Evolutionary conservation across 2,329 filamentous ascomycete species (phyloP), one percentile per base, ranked within the genome.

Genomic region (Zalaria sp.): DNA sequence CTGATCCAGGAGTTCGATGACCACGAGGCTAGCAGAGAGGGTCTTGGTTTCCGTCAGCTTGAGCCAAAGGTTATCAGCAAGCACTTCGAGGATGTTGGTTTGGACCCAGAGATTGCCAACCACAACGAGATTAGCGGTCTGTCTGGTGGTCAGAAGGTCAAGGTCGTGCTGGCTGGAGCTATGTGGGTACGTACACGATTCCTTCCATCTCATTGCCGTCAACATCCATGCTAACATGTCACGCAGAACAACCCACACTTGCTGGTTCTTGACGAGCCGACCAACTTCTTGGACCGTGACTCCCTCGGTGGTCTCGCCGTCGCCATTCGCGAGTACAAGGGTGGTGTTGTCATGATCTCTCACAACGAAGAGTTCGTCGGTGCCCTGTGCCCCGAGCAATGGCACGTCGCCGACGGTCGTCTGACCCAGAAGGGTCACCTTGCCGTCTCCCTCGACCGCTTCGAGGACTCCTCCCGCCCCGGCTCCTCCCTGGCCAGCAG

Each of bases 301-400:
- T 94, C 88, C 10, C 80, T 98, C 11, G 93, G 91, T 57, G 91
- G 89, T 63, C 76, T 98, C 42, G 88, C 91, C n/a, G 87, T 94
- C 34, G 91, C 91, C 51, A 96, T 98, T 56, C 85, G 88, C 52
- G 91, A 96, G 59, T 98, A 93, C 77, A 93, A 87, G 70, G 91
- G 91, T 51, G 91, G 91, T 63, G 91, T 98, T 2, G 88, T 98
- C 49, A 93, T 98, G 80, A 98, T 98, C 64, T 95, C 88, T 47
- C 91, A 98, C 68, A 96, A 98, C 75, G 88, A 96, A 59, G 91
- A 98, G 63, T 98, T 98, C 56, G 88, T 98, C 40, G 88, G 89
- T 45, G 89, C 89, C 3, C 78, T 98, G 7, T 91, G 91, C 65
- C 84, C 83, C 3, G 93, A 98, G 69, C 88, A 96, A 65, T 93